Base-by-base conservation (phyloP, 2,329 filamentous ascomycete species). In the Diplocarpon rosae region DNA sequence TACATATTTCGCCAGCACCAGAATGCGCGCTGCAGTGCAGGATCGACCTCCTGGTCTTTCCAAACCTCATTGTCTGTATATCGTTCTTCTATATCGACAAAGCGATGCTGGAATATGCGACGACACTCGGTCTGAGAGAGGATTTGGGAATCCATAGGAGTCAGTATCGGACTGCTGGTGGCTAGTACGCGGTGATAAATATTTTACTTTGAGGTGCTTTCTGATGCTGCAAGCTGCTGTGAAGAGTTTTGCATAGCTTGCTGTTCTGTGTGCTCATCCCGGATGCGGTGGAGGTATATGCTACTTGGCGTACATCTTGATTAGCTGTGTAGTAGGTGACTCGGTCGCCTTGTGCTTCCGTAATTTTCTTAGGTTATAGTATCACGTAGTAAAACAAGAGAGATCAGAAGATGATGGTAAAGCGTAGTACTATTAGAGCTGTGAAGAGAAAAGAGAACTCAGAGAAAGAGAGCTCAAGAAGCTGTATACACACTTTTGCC, bases 11-110 rank as follows among this genome's bases (percentile, higher is more conserved):
- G 7, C 3, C 20, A 24, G 20, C 20, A 24, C 70, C 75, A 50
- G 68, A 69, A 16, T 34, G 46, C 30, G 35, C 37, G 9, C 33
- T 48, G 42, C 46, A 42, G 29, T 42, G 28, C 52, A 78, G 76
- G 57, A 73, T 78, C 43, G 75, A 79, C 51, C 63, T 70, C 5
- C 73, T 76, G 67, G 75, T 78, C 48, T 49, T 78, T n/a, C 75
- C 75, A 2, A 72, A 72, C 47, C 56, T 75, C 31, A 68, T 67
- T 2, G 69, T 75, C 37, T 74, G 69, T 50, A 74, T 74, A 56
- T 67, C 69, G 1, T 74, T 74, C 55, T 65, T 64, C 24, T 47
- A 51, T 39, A 49, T 53, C 33, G 50, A 57, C 16, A 56, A 73
- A 62, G 73, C 69, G 0, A 73, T 67, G 0, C 54, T 73, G 12